phyloP scores from a whole-genome alignment of 495 filamentous ascomycete genomes.

The Tuber borchii region DNA sequence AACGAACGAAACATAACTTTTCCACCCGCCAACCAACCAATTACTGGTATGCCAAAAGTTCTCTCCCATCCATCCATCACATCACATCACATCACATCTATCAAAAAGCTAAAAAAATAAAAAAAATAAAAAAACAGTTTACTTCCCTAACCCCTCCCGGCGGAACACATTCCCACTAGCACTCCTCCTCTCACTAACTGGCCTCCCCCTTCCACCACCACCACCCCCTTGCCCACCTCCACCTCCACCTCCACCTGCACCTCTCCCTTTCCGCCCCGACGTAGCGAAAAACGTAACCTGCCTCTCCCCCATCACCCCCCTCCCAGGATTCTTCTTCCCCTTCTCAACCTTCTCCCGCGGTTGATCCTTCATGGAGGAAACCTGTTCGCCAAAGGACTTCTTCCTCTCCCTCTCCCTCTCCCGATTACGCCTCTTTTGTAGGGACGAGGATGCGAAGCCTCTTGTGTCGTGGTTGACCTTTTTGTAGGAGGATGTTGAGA shows the following conservation, averaged over 20 bases:
- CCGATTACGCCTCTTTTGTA: slow-evolving; percentile 44
- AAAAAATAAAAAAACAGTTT: slow-evolving; percentile 26
- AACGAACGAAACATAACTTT: background rate
- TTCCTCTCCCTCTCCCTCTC: slow-evolving; percentile 47
- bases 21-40: background rate
- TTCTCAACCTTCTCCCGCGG: slow-evolving; percentile 44
- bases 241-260: slow-evolving; percentile 26
- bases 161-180: slow-evolving; percentile 69
- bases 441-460: slow-evolving; percentile 43
- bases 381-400: slow-evolving; percentile 63
- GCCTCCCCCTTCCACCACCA: slow-evolving; percentile 44
- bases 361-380: slow-evolving; percentile 47
- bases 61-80: background rate
- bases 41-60: background rate
- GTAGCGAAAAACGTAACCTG: slow-evolving; percentile 70
- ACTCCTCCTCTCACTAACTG: slow-evolving; percentile 53
- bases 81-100: background rate
- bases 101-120: background rate
- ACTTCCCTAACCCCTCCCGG: slow-evolving; percentile 32
- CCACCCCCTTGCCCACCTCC: slow-evolving; percentile 34
- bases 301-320: slow-evolving; percentile 69
- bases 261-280: slow-evolving; percentile 48
- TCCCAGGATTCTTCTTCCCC: slow-evolving; percentile 47
- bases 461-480: slow-evolving; percentile 50
- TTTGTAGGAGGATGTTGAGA: slow-evolving; percentile 60